These are phyloP conservation scores for Fusarium lateritium DNA, from an alignment of 2,329 filamentous ascomycete species.

Conservation along the genomic window DNA sequence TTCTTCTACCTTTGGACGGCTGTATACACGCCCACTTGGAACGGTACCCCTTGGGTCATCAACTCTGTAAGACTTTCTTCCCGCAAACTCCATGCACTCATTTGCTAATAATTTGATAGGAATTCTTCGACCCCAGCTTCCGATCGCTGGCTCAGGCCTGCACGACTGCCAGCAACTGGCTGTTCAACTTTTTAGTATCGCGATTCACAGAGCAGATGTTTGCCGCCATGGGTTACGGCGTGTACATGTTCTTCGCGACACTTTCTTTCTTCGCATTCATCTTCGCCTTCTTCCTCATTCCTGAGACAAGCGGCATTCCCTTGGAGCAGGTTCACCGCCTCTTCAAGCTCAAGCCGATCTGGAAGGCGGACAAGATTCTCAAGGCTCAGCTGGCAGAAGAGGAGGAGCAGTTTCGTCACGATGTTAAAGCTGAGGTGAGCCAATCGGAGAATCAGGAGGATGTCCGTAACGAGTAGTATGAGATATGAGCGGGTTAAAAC, in stretches of 20 bases:
- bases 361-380: conserved; percentile 42
- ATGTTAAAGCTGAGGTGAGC: conserved; percentile 36
- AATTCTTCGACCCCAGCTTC: conserved; percentile 67
- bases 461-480: no score
- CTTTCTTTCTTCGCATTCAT: conserved; percentile 63
- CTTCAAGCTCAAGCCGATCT: conserved; percentile 57
- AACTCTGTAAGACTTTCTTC: conserved; percentile 7
- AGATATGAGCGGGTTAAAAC: no score
- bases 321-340: conserved; percentile 65
- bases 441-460: conserved; percentile 23
- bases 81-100: accelerated
- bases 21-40: conserved; percentile 72
- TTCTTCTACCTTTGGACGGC: conserved; percentile 76
- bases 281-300: conserved; percentile 67
- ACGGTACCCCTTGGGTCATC: conserved; percentile 72
- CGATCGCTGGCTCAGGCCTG: conserved; percentile 68
- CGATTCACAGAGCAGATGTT: conserved; percentile 59
- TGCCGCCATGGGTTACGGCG: conserved; percentile 61
- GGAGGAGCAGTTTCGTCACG: conserved; percentile 42
- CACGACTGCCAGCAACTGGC: conserved; percentile 71
- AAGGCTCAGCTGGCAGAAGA: conserved; percentile 39
- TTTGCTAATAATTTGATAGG: not conserved
- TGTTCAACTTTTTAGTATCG: conserved; percentile 68
- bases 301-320: conserved; percentile 68
- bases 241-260: conserved; percentile 69